Evolutionary conservation across 2,329 filamentous ascomycete genomes (phyloP).

Genomic region (Aspergillus luchuensis): DNA sequence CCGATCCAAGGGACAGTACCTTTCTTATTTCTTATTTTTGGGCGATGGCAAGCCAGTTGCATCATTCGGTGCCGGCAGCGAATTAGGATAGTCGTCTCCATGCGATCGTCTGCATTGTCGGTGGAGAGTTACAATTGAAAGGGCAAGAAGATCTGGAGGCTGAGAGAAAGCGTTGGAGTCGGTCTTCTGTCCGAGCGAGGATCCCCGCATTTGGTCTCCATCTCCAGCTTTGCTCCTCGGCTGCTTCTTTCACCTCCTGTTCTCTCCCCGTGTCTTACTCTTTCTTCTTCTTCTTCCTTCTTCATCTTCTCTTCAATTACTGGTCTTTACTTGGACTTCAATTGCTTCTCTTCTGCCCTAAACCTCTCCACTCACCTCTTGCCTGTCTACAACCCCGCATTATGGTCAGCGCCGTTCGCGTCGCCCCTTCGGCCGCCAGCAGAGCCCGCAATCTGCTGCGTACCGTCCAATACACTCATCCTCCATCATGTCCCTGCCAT

Average conservation of each 20-base stretch:
- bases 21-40: not conserved
- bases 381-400: slow-evolving; percentile 1
- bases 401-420: slow-evolving; percentile 46
- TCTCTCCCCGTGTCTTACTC: not conserved
- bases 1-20: not conserved
- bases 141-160: not conserved
- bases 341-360: not conserved
- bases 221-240: not conserved
- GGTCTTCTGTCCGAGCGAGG: slow-evolving; percentile 9
- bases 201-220: slow-evolving; percentile 10
- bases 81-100: not conserved
- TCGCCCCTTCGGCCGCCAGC: slow-evolving; percentile 50
- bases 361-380: not conserved
- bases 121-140: not conserved
- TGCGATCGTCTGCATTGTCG: not conserved
- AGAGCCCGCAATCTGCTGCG: slow-evolving; percentile 66
- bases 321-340: not conserved
- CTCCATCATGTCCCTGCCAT: slow-evolving; percentile 88
- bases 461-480: slow-evolving; percentile 88
- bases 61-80: not conserved
- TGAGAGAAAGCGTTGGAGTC: not conserved
- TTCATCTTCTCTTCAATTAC: not conserved
- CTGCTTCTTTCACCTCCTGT: slow-evolving; percentile 6
- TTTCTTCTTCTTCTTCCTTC: not conserved
- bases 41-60: not conserved